Evolutionary conservation across 1,284 basidiomycete species (phyloP).

Genomic region (Puccinia triticina): DNA sequence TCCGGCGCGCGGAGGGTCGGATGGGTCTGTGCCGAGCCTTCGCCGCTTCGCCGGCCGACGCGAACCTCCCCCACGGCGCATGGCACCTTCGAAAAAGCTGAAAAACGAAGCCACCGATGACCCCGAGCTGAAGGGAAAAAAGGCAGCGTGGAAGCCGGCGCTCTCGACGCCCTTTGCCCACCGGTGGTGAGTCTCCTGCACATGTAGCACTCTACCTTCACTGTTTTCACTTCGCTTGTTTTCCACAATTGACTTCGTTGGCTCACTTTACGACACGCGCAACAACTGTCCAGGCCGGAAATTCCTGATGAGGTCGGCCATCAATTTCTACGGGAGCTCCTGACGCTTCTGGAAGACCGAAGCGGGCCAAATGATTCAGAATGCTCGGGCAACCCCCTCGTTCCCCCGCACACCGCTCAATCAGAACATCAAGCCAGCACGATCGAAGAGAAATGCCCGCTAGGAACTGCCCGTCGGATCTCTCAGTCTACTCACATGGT

Average conservation of each 20-base stretch:
- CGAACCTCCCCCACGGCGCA: background rate
- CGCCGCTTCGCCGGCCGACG: no score
- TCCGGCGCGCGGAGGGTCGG: no score
- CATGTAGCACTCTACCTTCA: background rate
- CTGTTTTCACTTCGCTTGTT: background rate
- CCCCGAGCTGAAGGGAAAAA: background rate
- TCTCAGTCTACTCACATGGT: background rate
- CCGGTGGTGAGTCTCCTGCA: background rate
- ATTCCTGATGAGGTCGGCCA: conserved; percentile 9
- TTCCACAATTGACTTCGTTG: background rate
- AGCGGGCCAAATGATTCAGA: background rate
- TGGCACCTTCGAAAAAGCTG: background rate
- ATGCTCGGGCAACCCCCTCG: background rate
- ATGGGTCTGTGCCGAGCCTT: no score
- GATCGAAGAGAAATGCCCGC: background rate
- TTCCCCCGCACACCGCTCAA: background rate
- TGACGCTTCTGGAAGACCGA: conserved; percentile 13
- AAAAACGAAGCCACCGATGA: background rate
- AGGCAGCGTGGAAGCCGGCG: conserved; percentile 33
- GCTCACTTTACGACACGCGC: background rate
- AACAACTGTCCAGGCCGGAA: conserved; percentile 17
- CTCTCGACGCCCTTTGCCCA: conserved; percentile 12
- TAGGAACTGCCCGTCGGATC: background rate
- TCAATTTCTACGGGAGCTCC: conserved; percentile 28
- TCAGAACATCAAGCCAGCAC: background rate